A percentile compares a stretch with the other conserved stretches of the same genome.
Evolutionary conservation across 2,329 filamentous ascomycete genomes (phyloP).

Genomic region (Torrubiella hemipterigena): DNA sequence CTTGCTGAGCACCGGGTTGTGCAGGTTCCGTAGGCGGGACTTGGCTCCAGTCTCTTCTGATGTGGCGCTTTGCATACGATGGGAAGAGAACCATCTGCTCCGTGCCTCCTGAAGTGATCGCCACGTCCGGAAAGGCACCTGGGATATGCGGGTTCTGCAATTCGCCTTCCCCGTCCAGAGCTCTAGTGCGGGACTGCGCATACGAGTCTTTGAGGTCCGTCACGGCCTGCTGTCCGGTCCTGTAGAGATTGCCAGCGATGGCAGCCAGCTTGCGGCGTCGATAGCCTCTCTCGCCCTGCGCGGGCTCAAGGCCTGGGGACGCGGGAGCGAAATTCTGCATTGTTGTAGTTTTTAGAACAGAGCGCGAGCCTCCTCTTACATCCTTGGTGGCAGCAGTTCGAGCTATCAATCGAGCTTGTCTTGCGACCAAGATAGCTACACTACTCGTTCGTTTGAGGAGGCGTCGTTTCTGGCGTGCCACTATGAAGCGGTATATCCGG

Average conservation of each 20-base stretch:
- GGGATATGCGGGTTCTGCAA: constrained; percentile 43
- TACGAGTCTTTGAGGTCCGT: constrained; percentile 48
- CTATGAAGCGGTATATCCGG: constrained; percentile 62
- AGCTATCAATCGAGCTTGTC: constrained; percentile 29
- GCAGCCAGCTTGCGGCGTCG: constrained; percentile 66
- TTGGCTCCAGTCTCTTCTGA: constrained; percentile 32
- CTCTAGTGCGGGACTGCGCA: constrained; percentile 34
- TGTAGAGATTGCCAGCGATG: constrained; percentile 45
- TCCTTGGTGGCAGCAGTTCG: no score
- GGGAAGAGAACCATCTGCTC: constrained; percentile 95
- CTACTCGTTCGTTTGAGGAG: constrained; percentile 34
- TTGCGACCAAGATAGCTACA: constrained; percentile 28
- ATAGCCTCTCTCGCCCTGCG: constrained; percentile 49
- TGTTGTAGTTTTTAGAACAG: no score
- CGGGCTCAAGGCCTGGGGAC: constrained; percentile 11
- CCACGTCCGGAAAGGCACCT: constrained; percentile 71
- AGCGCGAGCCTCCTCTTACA: constrained; percentile 20
- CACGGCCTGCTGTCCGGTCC: constrained; percentile 43
- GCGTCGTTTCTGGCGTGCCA: constrained; percentile 49
- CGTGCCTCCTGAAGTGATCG: constrained; percentile 66
- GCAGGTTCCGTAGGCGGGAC: constrained; percentile 11
- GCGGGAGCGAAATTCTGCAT: no score
- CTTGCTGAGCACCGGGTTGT: constrained; percentile 32
- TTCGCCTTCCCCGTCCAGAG: constrained; percentile 15
- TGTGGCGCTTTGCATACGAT: constrained; percentile 73